These are phyloP conservation scores for Boletus insuetus DNA, from an alignment of 768 basidiomycete species.

Conservation along the genomic window DNA sequence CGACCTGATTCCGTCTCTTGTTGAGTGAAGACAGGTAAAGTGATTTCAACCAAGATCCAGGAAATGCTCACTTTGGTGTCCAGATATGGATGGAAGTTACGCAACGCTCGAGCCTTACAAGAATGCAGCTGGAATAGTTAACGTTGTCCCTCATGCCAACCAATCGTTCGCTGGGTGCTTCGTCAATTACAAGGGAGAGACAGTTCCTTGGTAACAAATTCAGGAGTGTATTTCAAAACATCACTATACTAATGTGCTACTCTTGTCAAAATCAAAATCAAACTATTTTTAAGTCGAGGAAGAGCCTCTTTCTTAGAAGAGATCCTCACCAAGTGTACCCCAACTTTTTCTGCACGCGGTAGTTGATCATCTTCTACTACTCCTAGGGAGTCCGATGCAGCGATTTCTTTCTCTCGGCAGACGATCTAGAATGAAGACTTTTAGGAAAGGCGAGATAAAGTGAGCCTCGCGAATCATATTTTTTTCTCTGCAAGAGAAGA, in stretches of 20 bases:
- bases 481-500: slow-evolving; percentile 14
- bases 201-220: not conserved
- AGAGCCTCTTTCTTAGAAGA: too few species aligned
- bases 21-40: slow-evolving; percentile 34
- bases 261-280: too few species aligned
- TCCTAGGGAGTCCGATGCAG: too few species aligned
- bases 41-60: not conserved
- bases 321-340: too few species aligned
- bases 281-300: too few species aligned
- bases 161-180: slow-evolving; percentile 32
- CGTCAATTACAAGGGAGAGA: slow-evolving; percentile 15
- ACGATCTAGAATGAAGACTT: too few species aligned
- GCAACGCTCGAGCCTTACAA: slow-evolving; percentile 31
- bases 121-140: slow-evolving; percentile 29
- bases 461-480: slow-evolving; percentile 26
- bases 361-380: too few species aligned
- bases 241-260: too few species aligned
- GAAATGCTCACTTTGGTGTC: not conserved
- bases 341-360: too few species aligned
- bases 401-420: too few species aligned
- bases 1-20: too few species aligned
- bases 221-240: too few species aligned
- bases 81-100: slow-evolving; percentile 36
- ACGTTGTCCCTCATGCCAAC: slow-evolving; percentile 24
- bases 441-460: slow-evolving; percentile 21